These are phyloP conservation scores for Pythium brachiatum DNA, from an alignment of 352 stramenopile species.

Conservation along the genomic window DNA sequence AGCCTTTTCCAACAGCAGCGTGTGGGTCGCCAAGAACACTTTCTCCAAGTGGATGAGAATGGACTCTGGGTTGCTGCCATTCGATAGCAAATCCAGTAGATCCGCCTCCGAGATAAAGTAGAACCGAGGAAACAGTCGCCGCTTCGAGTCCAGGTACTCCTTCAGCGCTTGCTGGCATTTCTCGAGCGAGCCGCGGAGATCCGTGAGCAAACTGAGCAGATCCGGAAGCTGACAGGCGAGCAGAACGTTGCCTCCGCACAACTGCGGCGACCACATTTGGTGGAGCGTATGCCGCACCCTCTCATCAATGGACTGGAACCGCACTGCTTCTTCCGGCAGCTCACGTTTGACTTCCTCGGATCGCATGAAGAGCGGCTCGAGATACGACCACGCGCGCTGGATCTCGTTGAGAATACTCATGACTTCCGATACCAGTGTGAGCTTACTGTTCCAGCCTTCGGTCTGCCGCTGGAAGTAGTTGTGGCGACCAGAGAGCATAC, in stretches of 20 bases:
- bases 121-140: constrained; percentile 91
- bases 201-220: constrained; percentile 67
- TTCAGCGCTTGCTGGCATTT: constrained; percentile 93
- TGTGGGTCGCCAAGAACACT: constrained; percentile 69
- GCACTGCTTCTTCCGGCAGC: constrained; percentile 86
- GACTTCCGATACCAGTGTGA: constrained; percentile 84
- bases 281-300: constrained; percentile 62
- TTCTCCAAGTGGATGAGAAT: constrained; percentile 93
- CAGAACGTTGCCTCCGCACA: constrained; percentile 65
- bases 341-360: constrained; percentile 95
- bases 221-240: constrained; percentile 81
- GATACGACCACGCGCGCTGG: constrained; percentile 93
- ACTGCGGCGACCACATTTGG: constrained; percentile 68
- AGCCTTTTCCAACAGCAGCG: constrained; percentile 59
- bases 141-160: constrained; percentile 93
- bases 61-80: constrained; percentile 83
- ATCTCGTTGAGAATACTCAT: constrained; percentile 90
- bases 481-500: constrained; percentile 83
- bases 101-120: constrained; percentile 96
- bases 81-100: constrained; percentile 93
- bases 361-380: constrained; percentile 94
- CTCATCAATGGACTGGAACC: constrained; percentile 90
- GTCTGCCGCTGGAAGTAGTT: constrained; percentile 70
- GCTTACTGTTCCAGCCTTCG: constrained; percentile 47
- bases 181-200: constrained; percentile 81